A percentile compares a stretch with the other conserved stretches of the same genome.
Conservation (phyloP, 495 filamentous ascomycete species). For the Choiromyces venosus region DNA sequence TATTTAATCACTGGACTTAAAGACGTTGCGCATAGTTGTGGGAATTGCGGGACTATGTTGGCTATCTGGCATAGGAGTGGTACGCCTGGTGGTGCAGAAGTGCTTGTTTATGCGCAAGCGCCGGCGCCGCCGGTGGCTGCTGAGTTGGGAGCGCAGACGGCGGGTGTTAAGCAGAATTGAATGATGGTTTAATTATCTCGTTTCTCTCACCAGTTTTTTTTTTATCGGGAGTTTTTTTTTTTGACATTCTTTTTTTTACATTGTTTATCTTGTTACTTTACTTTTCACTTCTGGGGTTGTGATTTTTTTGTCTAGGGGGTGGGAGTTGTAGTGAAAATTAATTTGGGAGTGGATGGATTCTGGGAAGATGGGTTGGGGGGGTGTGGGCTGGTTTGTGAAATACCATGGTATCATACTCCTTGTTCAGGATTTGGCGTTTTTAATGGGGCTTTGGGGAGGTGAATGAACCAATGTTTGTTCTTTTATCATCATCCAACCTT, state of each 20-base stretch:
- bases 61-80: slow-evolving; percentile 34
- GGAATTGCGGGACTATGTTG: slow-evolving; percentile 14
- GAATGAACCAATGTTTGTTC: neutral
- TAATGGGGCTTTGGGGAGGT: neutral
- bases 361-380: neutral
- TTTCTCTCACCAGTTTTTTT: neutral
- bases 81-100: slow-evolving; percentile 8
- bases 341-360: neutral
- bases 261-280: neutral
- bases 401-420: neutral
- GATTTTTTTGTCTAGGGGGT: neutral
- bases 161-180: neutral
- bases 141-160: no score
- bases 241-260: neutral
- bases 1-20: slow-evolving; percentile 20
- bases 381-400: neutral
- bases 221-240: neutral
- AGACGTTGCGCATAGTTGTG: slow-evolving; percentile 30
- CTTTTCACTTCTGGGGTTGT: neutral
- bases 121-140: neutral
- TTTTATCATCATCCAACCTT: neutral
- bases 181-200: neutral
- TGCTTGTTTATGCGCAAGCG: slow-evolving; percentile 12
- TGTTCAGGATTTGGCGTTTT: neutral
- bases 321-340: neutral